phyloP scores from a whole-genome alignment of 805 yeast genomes.

The Zygoascus tannicola region DNA sequence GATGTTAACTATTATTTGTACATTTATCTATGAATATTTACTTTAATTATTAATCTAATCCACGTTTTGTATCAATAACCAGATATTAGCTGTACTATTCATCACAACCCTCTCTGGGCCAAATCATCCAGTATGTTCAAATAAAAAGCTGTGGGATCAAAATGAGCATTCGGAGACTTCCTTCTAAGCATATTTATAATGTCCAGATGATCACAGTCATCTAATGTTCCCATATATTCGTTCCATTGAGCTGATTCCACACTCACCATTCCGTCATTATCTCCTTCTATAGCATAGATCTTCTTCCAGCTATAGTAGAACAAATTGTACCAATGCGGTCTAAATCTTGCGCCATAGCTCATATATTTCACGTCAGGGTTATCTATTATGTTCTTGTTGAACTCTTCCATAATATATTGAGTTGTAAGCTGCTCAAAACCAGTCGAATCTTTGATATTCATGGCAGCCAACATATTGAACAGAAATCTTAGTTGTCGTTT shows the following conservation, averaged over 20 bases:
- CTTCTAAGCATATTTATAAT: constrained; percentile 57
- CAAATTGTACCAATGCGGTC: constrained; percentile 52
- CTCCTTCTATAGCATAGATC: constrained; percentile 42
- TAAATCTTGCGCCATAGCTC: constrained; percentile 72
- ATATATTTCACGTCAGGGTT: constrained; percentile 60
- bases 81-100: no score
- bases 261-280: constrained; percentile 82
- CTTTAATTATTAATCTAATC: no score
- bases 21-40: no score
- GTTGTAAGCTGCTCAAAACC: constrained; percentile 63
- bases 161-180: constrained; percentile 28
- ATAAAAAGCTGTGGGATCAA: constrained; percentile 63
- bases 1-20: no score
- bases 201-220: constrained; percentile 76
- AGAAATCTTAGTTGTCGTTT: not conserved
- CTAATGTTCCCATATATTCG: constrained; percentile 64
- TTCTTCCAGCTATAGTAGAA: constrained; percentile 59
- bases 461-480: constrained; percentile 14
- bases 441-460: constrained; percentile 22
- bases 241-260: constrained; percentile 80
- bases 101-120: constrained; percentile 46
- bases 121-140: constrained; percentile 56
- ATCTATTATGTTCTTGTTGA: constrained; percentile 45
- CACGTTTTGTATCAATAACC: no score
- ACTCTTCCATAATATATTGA: constrained; percentile 34